Percentiles rank a stretch among this genome's conserved stretches.
These are phyloP conservation scores for Pseudogymnoascus sp. DNA, from an alignment of 2,329 filamentous ascomycete species.

Conservation along the genomic window DNA sequence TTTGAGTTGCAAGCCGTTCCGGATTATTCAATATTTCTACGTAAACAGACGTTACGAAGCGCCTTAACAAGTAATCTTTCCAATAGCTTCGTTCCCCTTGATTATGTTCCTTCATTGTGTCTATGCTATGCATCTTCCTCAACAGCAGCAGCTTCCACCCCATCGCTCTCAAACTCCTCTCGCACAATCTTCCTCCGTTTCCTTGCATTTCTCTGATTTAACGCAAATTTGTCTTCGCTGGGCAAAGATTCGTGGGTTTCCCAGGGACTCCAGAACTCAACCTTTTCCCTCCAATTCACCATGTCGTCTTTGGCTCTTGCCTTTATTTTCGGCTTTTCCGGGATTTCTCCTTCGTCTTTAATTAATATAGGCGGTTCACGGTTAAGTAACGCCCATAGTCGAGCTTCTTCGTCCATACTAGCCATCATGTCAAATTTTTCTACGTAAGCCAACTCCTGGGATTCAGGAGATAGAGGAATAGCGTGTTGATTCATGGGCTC, in stretches of 20 bases:
- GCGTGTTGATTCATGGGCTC: neutral
- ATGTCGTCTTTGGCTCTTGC: neutral
- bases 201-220: neutral
- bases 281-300: slow-evolving; percentile 23
- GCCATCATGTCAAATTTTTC: slow-evolving; percentile 24
- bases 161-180: neutral
- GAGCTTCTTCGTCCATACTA: slow-evolving; percentile 23
- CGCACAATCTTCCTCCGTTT: neutral
- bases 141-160: neutral
- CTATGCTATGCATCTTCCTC: neutral
- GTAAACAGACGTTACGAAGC: neutral
- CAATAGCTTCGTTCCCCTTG: neutral
- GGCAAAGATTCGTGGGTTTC: slow-evolving; percentile 17
- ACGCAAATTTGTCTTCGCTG: neutral
- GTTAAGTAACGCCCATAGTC: slow-evolving; percentile 25
- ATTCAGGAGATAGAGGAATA: neutral
- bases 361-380: slow-evolving; percentile 23
- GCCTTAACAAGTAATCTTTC: neutral
- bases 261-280: slow-evolving; percentile 27
- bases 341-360: slow-evolving; percentile 12
- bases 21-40: neutral
- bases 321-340: neutral
- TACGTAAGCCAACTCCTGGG: slow-evolving; percentile 11
- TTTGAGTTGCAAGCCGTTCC: neutral
- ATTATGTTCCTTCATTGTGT: too few species aligned